Evolutionary conservation across 139 green algal species (phyloP), one percentile per base, ranked within the genome.

Genomic region (Coccomyxa sp.): DNA sequence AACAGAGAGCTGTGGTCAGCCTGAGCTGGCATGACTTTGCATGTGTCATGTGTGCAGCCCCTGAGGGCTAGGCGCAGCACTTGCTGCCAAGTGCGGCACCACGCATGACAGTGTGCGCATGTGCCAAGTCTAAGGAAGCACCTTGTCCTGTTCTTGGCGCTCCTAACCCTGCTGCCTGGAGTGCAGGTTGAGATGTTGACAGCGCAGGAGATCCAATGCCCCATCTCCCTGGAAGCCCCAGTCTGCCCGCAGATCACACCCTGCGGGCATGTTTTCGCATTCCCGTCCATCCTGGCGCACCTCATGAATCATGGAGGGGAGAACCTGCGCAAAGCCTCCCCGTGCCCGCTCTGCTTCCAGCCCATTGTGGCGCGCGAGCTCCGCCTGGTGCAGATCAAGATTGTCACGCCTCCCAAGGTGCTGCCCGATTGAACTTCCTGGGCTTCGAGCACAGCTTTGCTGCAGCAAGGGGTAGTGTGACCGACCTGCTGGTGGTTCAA

Each of bases 191-290:
- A 93, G 73, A 91, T 95, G 87, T 40, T 86, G 73, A 76, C 74
- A 14, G 41, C 76, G 18, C 75, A 35, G 27, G 75, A 85, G 0
- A 37, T 94, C 34, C 82, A 88, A 50, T 98, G 94, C 87, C 93
- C 94, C 76, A 97, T 98, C 70, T 90, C 80, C 34, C 85, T 98
- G 55, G 91, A 96, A 31, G 84, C 88, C n/a, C 90, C 89, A 7
- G 39, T 87, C 9, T 92, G 85, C 74, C 91, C 93, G 3, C 90
- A 95, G 81, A 93, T 97, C 79, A 98, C 92, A 4, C 89, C 90
- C 22, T 98, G 94, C 81, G 94, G 94, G 70, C 94, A 98, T 81
- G 81, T 96, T 7, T 97, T 95, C 78, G 89, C 83, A 55, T 94
- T 95, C 77, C 82, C 86, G 18, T 85, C 87, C 79, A 96, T 97